phyloP scores from a whole-genome alignment of 805 yeast species.

The Teunomyces panamensis region DNA sequence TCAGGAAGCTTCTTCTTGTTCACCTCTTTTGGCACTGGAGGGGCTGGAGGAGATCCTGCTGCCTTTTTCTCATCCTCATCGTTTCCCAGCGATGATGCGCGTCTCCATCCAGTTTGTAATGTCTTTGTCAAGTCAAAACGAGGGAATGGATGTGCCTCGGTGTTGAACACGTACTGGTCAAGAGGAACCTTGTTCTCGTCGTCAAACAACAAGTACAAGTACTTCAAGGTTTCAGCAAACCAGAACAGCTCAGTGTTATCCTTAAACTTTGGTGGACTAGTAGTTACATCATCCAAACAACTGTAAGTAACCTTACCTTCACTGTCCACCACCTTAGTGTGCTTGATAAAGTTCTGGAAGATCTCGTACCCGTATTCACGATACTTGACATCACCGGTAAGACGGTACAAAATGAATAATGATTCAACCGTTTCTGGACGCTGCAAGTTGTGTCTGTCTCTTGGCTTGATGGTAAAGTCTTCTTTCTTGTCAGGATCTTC shows the following conservation, averaged over 20 bases:
- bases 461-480: constrained; percentile 68
- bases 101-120: constrained; percentile 63
- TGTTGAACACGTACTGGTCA: constrained; percentile 72
- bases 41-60: not conserved
- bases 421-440: constrained; percentile 95
- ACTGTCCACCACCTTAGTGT: constrained; percentile 47
- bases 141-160: constrained; percentile 96
- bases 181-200: constrained; percentile 62
- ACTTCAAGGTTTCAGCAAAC: constrained; percentile 91
- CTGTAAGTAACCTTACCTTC: constrained; percentile 53
- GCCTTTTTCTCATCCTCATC: not conserved
- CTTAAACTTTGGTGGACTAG: constrained; percentile 45
- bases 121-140: constrained; percentile 49
- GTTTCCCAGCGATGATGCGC: constrained; percentile 14
- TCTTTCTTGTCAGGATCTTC: constrained; percentile 38
- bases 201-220: constrained; percentile 75
- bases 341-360: constrained; percentile 63
- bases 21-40: constrained; percentile 6
- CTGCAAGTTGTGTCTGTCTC: constrained; percentile 81
- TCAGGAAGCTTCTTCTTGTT: constrained; percentile 35
- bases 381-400: constrained; percentile 77
- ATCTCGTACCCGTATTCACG: constrained; percentile 90
- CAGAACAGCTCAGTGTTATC: constrained; percentile 92
- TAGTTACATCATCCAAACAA: constrained; percentile 64
- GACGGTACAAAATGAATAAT: constrained; percentile 70